Evolutionary conservation across 805 yeast species (phyloP).

Genomic region (Gaillardinia entomophila): DNA sequence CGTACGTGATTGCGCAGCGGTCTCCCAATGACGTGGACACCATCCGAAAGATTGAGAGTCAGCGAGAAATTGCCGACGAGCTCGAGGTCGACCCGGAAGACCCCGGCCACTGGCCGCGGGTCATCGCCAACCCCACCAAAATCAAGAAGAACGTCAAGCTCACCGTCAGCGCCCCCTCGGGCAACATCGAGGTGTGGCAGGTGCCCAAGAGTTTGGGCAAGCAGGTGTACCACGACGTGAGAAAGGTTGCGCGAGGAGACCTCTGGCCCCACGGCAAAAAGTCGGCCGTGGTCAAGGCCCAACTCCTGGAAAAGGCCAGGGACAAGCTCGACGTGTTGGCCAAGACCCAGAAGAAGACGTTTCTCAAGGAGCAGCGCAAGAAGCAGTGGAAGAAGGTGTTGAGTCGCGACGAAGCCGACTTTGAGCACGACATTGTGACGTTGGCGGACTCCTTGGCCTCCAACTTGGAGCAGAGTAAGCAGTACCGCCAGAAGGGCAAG

Average conservation of each 20-base stretch:
- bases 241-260: constrained; percentile 82
- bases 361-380: constrained; percentile 28
- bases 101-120: constrained; percentile 60
- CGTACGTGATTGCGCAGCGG: constrained; percentile 70
- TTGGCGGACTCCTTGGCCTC: constrained; percentile 24
- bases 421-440: constrained; percentile 19
- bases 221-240: constrained; percentile 80
- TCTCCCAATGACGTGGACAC: constrained; percentile 38
- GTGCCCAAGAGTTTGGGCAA: constrained; percentile 73
- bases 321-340: constrained; percentile 31
- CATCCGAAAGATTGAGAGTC: constrained; percentile 35
- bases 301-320: constrained; percentile 21
- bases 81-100: constrained; percentile 11
- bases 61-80: constrained; percentile 18
- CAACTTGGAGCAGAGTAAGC: constrained; percentile 24
- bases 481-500: constrained; percentile 27
- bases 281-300: constrained; percentile 24
- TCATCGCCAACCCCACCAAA: constrained; percentile 65
- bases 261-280: constrained; percentile 52
- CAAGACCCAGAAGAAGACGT: constrained; percentile 33
- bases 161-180: constrained; percentile 74
- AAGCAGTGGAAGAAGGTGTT: constrained; percentile 27
- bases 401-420: constrained; percentile 16
- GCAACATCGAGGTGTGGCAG: constrained; percentile 81
- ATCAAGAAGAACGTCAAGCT: constrained; percentile 77